phyloP scores from a whole-genome alignment of 2,329 filamentous ascomycete species.

The Penicillium hesseltinei region DNA sequence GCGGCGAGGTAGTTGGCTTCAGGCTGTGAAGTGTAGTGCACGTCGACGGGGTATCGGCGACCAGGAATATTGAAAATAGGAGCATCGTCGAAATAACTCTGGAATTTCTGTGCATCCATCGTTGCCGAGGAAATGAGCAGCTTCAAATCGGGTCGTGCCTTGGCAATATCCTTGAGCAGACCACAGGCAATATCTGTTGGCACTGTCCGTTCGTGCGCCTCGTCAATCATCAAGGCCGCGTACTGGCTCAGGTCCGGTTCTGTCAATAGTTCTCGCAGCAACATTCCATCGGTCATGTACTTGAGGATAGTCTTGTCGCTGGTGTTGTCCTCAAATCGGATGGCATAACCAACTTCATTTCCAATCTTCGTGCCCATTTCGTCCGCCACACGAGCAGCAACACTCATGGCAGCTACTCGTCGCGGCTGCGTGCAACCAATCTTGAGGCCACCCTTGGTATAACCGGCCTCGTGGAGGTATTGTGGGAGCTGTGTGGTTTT shows the following conservation, averaged over 20 bases:
- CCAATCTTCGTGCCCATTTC: slow-evolving; percentile 89
- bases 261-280: slow-evolving; percentile 84
- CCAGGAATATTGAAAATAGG: slow-evolving; percentile 96
- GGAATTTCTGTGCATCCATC: slow-evolving; percentile 90
- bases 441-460: slow-evolving; percentile 78
- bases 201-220: slow-evolving; percentile 91
- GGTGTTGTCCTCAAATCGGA: slow-evolving; percentile 91
- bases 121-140: slow-evolving; percentile 91
- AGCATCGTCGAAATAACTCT: slow-evolving; percentile 84
- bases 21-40: slow-evolving; percentile 84
- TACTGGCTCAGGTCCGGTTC: slow-evolving; percentile 82
- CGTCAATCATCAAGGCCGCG: slow-evolving; percentile 90
- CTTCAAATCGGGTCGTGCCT: slow-evolving; percentile 80
- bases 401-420: slow-evolving; percentile 94
- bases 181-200: slow-evolving; percentile 88
- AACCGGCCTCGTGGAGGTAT: slow-evolving; percentile 88
- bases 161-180: slow-evolving; percentile 81
- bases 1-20: slow-evolving; percentile 93
- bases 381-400: slow-evolving; percentile 92
- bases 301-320: slow-evolving; percentile 88
- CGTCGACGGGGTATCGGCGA: slow-evolving; percentile 81
- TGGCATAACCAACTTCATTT: slow-evolving; percentile 88
- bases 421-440: slow-evolving; percentile 92
- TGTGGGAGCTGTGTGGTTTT: slow-evolving; percentile 96
- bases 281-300: slow-evolving; percentile 97